Percentiles rank a stretch among this genome's conserved stretches.
Conservation (phyloP, 1,284 basidiomycete genomes). For the Tilletia setariae region DNA sequence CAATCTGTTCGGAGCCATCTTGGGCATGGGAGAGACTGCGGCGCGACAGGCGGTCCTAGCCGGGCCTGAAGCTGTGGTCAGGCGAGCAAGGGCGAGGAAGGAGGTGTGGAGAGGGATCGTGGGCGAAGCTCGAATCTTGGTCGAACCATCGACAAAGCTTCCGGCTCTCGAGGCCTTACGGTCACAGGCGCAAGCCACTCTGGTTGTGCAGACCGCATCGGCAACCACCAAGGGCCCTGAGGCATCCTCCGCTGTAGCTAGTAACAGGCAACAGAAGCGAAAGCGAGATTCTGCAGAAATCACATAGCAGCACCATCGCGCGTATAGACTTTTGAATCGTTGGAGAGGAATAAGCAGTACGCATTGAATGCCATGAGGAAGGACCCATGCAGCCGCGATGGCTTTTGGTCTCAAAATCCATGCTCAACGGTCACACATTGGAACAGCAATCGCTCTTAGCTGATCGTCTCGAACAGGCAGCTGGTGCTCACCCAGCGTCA, state of each 20-base stretch:
- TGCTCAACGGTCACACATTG: no score
- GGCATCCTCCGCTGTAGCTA: neutral
- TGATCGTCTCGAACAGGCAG: no score
- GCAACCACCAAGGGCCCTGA: neutral
- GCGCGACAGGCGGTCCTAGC: neutral
- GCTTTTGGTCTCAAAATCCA: no score
- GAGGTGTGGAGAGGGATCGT: constrained; percentile 10
- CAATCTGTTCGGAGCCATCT: constrained; percentile 31
- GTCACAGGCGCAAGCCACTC: neutral
- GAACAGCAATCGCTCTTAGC: no score
- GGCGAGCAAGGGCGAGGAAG: constrained; percentile 16
- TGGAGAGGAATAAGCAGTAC: no score
- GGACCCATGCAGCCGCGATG: no score
- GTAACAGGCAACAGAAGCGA: neutral
- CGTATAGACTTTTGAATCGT: no score
- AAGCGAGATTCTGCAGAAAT: constrained; percentile 6
- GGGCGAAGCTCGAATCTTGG: neutral
- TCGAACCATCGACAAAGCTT: neutral
- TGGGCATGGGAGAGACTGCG: constrained; percentile 8
- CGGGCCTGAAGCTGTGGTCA: neutral
- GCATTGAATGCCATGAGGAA: no score
- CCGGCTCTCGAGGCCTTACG: neutral
- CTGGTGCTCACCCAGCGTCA: no score
- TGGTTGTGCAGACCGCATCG: neutral
- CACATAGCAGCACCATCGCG: no score